Evolutionary conservation across 2,329 filamentous ascomycete genomes (phyloP).

Genomic region (Penicillium sp.): DNA sequence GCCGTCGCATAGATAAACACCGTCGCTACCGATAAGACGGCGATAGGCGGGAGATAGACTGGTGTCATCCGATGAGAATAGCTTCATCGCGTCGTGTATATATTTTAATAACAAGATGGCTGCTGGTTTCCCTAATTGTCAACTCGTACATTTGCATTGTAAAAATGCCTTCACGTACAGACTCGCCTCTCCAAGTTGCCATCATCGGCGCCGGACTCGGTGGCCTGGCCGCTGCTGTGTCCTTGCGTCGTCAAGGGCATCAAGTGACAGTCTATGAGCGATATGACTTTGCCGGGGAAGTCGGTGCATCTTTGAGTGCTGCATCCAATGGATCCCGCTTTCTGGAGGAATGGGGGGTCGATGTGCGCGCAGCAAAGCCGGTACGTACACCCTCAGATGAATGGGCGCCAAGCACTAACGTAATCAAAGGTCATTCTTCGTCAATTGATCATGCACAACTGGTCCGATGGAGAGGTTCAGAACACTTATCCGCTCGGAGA

Average conservation of each 20-base stretch:
- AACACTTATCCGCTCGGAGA: constrained; percentile 28
- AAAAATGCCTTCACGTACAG: constrained; percentile 24
- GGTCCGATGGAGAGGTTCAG: constrained; percentile 25
- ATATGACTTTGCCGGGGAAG: constrained; percentile 24
- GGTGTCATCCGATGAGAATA: constrained; percentile 1
- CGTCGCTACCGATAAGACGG: neutral
- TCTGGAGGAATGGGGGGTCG: constrained; percentile 25
- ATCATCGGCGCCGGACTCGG: constrained; percentile 29
- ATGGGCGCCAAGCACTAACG: neutral
- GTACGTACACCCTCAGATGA: constrained; percentile 1
- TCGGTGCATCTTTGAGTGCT: constrained; percentile 23
- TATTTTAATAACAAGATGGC: neutral
- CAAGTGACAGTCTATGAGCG: constrained; percentile 24
- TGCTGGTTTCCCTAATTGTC: too few species aligned
- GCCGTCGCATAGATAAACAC: constrained; percentile 28
- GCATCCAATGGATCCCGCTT: constrained; percentile 23
- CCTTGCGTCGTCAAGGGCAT: constrained; percentile 22
- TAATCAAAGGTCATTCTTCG: constrained; percentile 23
- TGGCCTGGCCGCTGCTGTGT: constrained; percentile 20
- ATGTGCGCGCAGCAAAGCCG: constrained; percentile 21
- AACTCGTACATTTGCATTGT: neutral
- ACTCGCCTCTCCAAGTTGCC: constrained; percentile 24
- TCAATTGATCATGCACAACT: constrained; percentile 34
- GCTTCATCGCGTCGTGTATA: constrained; percentile 7
- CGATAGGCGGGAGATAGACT: neutral